Base-by-base conservation (phyloP, 202 grass and related monocot genomes). In the Tripidium arundinaceum region DNA sequence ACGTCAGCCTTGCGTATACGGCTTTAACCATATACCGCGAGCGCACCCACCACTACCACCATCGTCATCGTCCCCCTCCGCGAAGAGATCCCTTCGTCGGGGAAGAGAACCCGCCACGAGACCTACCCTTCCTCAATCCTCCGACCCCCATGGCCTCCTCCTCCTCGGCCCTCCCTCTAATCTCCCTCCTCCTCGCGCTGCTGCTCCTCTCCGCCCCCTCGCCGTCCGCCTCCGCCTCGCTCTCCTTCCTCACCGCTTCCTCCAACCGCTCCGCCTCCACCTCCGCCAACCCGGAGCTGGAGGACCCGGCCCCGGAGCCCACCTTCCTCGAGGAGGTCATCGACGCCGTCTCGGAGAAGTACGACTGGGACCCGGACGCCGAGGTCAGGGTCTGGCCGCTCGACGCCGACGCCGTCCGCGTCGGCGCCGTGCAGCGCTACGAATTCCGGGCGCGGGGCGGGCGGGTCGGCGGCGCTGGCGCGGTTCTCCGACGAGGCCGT, bases 251-350 rank as follows among this genome's bases (percentile, higher is more conserved):
- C 78, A 37, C 81, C 81, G 58, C 78, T 12, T 11, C 76, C 74
- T 58, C 65, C 79, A 74, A 75, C 43, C 64, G 45, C 74, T 45
- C 83, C 68, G 13, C 58, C 76, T 54, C 81, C 72, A 14, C 25
- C 81, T 70, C 39, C 72, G 38, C 38, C 33, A 78, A 81, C 21
- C 28, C 54, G 26, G 34, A 24, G 5, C 54, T 60, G 24, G 70
- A 66, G 46, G 81, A 66, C 33, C 42, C 28, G 18, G 40, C 19
- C 31, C 52, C 61, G 61, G 79, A 86, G 13, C 79, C 74, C 25
- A 84, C 80, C 12, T 96, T 99, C 74, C 80, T 99, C 9, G 65
- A 85, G 21, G 90, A 91, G 79, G 81, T 99, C 82, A 79, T 88
- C 13, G 82, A 93, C 52, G 77, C 84, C 37, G 79, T 96, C 24